Percentiles rank a stretch among this genome's conserved stretches.
These are phyloP conservation scores for Chlorella vulgaris DNA, from an alignment of 139 green algal genomes.

Conservation along the genomic window DNA sequence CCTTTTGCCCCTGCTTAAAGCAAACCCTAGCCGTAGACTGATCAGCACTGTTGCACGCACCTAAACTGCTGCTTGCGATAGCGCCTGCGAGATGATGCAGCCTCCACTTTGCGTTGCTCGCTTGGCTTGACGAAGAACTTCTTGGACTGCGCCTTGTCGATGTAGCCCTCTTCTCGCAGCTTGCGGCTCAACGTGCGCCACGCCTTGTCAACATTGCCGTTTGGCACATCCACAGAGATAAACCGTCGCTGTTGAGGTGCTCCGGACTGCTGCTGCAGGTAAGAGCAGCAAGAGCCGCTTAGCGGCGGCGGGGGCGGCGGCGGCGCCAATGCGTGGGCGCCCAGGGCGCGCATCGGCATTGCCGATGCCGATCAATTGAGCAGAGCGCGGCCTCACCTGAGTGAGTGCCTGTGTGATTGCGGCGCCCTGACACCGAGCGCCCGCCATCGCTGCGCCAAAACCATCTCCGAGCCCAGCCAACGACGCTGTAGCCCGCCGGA, in stretches of 20 bases:
- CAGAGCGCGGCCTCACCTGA: no score
- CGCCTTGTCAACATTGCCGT: slow-evolving; percentile 42
- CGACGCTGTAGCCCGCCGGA: background rate
- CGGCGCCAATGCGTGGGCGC: no score
- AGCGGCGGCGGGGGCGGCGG: no score
- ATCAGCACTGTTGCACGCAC: no score
- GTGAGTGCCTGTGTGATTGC: background rate
- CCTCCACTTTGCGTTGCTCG: slow-evolving; percentile 38
- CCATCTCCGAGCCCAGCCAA: background rate
- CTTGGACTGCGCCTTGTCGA: background rate
- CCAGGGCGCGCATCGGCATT: no score
- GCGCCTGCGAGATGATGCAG: slow-evolving; percentile 15
- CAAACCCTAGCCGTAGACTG: background rate
- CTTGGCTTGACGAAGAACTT: slow-evolving; percentile 36
- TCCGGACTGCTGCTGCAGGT: background rate
- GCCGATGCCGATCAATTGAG: no score
- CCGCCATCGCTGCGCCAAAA: background rate
- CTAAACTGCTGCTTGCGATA: slow-evolving; percentile 39
- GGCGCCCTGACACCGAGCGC: background rate
- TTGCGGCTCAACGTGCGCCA: slow-evolving; percentile 24
- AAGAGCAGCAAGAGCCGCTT: background rate
- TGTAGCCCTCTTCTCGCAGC: slow-evolving; percentile 29
- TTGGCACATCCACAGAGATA: slow-evolving; percentile 36
- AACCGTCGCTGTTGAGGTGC: background rate
- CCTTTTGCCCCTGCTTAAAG: background rate